Percentiles rank a stretch among this genome's conserved stretches.
These are phyloP conservation scores for Gracilaria vermiculophylla DNA, from an alignment of 23 red algal species.

Conservation along the genomic window DNA sequence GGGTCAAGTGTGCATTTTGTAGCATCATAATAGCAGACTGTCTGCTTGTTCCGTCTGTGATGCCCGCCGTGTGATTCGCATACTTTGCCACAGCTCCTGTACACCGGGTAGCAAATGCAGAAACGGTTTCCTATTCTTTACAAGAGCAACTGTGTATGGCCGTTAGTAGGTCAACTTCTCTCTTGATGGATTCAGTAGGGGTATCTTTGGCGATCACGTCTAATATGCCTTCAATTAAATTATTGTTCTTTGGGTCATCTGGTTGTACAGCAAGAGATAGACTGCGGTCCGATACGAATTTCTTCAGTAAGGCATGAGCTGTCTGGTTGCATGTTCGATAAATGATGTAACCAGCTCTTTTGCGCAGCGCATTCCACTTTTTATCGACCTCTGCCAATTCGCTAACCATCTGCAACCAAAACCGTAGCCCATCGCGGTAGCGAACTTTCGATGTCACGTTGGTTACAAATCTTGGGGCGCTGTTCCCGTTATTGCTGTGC, in stretches of 20 bases:
- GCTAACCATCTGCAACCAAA: neutral
- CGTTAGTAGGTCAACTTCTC: slow-evolving; percentile 26
- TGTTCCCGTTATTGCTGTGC: neutral
- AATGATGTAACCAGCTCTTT: neutral
- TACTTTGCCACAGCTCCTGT: neutral
- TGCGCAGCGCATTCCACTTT: slow-evolving; percentile 3
- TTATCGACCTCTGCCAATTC: neutral
- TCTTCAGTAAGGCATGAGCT: slow-evolving; percentile 13
- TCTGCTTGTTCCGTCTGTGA: neutral
- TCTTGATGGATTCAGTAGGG: neutral
- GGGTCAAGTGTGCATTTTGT: neutral
- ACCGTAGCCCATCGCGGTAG: neutral
- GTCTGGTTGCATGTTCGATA: slow-evolving; percentile 8
- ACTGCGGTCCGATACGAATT: neutral
- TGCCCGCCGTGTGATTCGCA: neutral
- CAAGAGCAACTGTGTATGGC: neutral
- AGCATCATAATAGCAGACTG: slow-evolving; percentile 16
- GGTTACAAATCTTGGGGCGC: slow-evolving; percentile 13
- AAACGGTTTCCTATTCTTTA: neutral
- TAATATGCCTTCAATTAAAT: slow-evolving; percentile 1
- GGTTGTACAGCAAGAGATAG: neutral
- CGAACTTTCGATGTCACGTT: slow-evolving; percentile 14
- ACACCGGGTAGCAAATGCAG: neutral
- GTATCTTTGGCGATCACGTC: slow-evolving; percentile 21
- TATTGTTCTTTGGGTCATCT: neutral